Evolutionary conservation across 306 rosid species (phyloP).

Genomic region (Trichosanthes cucumerina): DNA sequence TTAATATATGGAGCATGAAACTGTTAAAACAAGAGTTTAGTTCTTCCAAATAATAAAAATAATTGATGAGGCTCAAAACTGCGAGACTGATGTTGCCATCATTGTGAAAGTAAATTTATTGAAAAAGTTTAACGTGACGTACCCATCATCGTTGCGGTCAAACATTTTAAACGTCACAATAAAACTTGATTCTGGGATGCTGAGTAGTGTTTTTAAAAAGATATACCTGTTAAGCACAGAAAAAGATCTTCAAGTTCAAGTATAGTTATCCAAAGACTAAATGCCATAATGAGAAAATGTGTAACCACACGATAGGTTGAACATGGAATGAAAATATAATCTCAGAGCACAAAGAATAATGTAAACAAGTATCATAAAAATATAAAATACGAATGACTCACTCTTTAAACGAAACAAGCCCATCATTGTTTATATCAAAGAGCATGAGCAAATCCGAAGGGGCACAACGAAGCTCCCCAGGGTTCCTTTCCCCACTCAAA

Average conservation of each 20-base stretch:
- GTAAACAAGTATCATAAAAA: neutral
- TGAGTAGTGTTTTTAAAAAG: conserved; percentile 70
- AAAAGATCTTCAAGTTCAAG: neutral
- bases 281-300: neutral
- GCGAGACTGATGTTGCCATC: neutral
- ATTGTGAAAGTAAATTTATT: neutral
- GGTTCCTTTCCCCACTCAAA: conserved; percentile 75
- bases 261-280: neutral
- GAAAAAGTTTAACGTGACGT: conserved; percentile 17
- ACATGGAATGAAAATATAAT: neutral
- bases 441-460: conserved; percentile 78
- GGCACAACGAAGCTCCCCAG: conserved; percentile 62
- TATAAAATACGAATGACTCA: conserved; percentile 25
- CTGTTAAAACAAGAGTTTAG: neutral
- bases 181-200: conserved; percentile 88
- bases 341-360: neutral
- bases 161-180: conserved; percentile 72
- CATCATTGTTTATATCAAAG: conserved; percentile 67
- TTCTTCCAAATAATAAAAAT: neutral
- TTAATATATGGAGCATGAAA: neutral
- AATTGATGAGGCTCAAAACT: neutral
- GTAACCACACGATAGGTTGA: neutral
- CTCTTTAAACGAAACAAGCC: conserved; percentile 80
- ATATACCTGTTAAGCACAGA: conserved; percentile 55
- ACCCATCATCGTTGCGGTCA: conserved; percentile 67